Evolutionary conservation across 306 rosid genomes (phyloP), one percentile per base, ranked within the genome.

Genomic region (Lathyrus oleraceus): DNA sequence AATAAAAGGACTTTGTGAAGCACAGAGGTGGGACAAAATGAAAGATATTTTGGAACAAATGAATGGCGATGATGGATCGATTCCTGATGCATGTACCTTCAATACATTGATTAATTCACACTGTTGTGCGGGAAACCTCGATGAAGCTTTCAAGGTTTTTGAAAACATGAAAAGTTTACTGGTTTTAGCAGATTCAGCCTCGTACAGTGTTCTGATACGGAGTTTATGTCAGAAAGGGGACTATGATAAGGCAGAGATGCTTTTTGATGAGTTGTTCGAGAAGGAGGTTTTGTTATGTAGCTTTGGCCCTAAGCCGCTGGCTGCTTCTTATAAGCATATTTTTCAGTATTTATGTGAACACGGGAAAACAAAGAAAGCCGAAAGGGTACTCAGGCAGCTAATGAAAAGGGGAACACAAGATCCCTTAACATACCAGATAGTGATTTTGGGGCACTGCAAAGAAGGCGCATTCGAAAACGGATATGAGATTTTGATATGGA

Each of bases 321-420:
- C 83, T 53, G 97, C 96, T 20, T 74, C 96, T 27, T 91, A 87
- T 59, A 89, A 80, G 40, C 87, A 83, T 44, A 83, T 91, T 17
- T 84, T 91, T 64, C 84, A 78, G 79, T 76, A 87, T 80, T 72
- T 91, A 25, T 87, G 96, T 70, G 78, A 74, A 72, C 73, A 82
- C 57, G 95, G 96, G 73, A 92, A 87, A 70, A 81, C 88, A 61
- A 79, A 76, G 72, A 89, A 91, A 75, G 96, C 91, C 0, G 96
- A 91, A 73, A 75, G 54, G 72, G 87, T 89, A 28, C 82, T 89
- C 75, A 81, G 96, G 76, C 96, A 91, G 77, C 82, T 92, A 45
- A 87, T 92, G 95, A 89, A 47, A 81, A 86, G 95, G 83, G 97
- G 96, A 30, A 87, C 89, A 7, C 97, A 89, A 80, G 96, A 92